phyloP scores from a whole-genome alignment of 2,329 filamentous ascomycete species.

The Fusarium avenaceum region DNA sequence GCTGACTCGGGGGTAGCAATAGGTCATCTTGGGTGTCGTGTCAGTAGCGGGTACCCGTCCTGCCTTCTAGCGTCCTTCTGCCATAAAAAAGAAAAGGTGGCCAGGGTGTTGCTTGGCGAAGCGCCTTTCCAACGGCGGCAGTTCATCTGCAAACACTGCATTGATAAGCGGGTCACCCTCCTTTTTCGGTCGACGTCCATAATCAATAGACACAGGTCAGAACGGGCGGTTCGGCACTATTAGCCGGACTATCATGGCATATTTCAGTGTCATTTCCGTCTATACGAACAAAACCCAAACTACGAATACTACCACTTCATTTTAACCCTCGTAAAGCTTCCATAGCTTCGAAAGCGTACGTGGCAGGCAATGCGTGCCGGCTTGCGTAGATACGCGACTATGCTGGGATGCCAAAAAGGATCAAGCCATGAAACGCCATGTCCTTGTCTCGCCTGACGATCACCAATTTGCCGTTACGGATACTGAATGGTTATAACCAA shows the following conservation, averaged over 20 bases:
- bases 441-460: conserved; percentile 25
- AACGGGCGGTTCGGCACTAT: conserved; percentile 11
- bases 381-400: conserved; percentile 20
- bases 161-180: conserved; percentile 23
- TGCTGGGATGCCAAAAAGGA: not conserved
- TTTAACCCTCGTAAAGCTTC: conserved; percentile 7
- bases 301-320: not conserved
- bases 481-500: conserved; percentile 1
- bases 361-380: not conserved
- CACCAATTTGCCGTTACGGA: conserved; percentile 18
- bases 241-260: conserved; percentile 7
- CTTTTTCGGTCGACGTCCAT: conserved; percentile 22
- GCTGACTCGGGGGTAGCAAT: conserved; percentile 13
- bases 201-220: not conserved
- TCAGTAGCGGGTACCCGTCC: conserved; percentile 7
- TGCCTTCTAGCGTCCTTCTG: conserved; percentile 32
- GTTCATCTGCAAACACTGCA: conserved; percentile 29
- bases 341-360: not conserved
- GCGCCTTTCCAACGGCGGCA: conserved; percentile 37
- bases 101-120: not conserved
- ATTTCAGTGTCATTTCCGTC: conserved; percentile 23
- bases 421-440: conserved; percentile 11
- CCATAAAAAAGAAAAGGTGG: conserved; percentile 19
- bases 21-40: not conserved
- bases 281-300: conserved; percentile 18